A percentile compares a stretch with the other conserved stretches of the same genome.
Conservation (phyloP, 306 rosid genomes). For the Fragaria nilgerrensis region DNA sequence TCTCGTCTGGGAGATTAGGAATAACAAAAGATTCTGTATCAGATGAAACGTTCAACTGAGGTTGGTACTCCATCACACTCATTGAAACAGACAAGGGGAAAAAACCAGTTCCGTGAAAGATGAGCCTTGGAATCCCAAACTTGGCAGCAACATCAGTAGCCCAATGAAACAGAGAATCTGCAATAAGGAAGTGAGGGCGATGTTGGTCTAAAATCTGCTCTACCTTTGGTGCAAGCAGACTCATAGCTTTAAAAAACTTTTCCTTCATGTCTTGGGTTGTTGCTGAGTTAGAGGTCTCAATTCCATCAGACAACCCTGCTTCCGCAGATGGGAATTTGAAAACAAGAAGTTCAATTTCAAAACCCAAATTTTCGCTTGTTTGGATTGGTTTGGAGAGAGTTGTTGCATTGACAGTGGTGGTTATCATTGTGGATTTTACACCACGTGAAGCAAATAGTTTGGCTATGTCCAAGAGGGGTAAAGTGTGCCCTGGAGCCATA, state of each 20-base stretch:
- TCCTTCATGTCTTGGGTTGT: not conserved
- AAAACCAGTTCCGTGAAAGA: conserved; percentile 25
- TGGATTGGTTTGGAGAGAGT: not conserved
- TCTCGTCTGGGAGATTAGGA: conserved; percentile 38
- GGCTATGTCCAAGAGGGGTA: conserved; percentile 31
- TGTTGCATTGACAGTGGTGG: conserved; percentile 21
- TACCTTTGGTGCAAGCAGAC: conserved; percentile 1
- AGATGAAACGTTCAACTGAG: conserved; percentile 31
- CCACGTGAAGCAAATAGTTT: conserved; percentile 17
- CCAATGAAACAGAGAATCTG: conserved; percentile 17
- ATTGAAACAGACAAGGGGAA: conserved; percentile 20
- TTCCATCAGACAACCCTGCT: conserved; percentile 1
- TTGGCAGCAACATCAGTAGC: conserved; percentile 16
- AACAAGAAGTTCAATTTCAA: not conserved
- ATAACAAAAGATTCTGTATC: conserved; percentile 36
- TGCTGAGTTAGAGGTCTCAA: not conserved
- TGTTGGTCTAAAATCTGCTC: not conserved
- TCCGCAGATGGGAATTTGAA: conserved; percentile 4
- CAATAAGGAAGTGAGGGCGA: conserved; percentile 16
- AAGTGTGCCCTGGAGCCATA: conserved; percentile 14
- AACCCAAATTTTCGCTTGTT: not conserved
- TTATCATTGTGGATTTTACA: conserved; percentile 22
- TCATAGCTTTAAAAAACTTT: conserved; percentile 2
- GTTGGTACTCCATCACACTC: conserved; percentile 11
- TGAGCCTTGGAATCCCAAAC: conserved; percentile 32